Evolutionary conservation across 768 basidiomycete genomes (phyloP), one percentile per base, ranked within the genome.

Genomic region (Pleurotus salmoneostramineus): DNA sequence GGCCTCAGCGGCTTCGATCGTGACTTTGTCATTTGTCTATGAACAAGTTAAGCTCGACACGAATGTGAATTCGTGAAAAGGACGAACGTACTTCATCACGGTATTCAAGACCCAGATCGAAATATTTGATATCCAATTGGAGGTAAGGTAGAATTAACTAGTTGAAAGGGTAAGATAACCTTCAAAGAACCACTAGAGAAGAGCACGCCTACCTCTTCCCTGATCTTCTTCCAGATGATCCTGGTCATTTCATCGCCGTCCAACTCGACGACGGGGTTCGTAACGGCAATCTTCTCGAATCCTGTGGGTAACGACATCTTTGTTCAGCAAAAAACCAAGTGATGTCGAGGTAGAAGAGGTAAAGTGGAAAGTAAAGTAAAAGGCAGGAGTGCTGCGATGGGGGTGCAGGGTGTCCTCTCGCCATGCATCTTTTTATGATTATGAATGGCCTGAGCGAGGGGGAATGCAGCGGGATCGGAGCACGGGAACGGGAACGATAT

Each of bases 241-340:
- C 96, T 81, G 35, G 96, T 99, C 96, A 98, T 98, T 76, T 99
- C 96, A 74, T 97, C 95, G 48, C 95, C 95, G 71, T 98, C 95
- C 54, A 98, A 83, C 75, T 97, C 95, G 49, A 97, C 94, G 47
- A 97, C 83, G 5, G 94, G 94, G 67, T 95, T 94, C 68, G 82
- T 76, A 50, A 95, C 94, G 32, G 79, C 81, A 66, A 97, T 95
- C 70, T 89, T 91, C 69, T 83, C 80, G 33, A 42, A 43, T 40
- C 52, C 52, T 55, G 52, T 36, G 40, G 36, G 17, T 7, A 43
- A 31, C 36, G 40, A 55, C 52, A 55, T 55, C 8, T 40, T 32
- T 6, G 15, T 45, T 45, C 10, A 45, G 44, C 44, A 6, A 2
- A 2, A 31, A 32, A 21, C 10, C 33, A 12, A 32, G 48, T 11